Conservation (phyloP, 306 rosid genomes). For the Cicer chorassanicum region DNA sequence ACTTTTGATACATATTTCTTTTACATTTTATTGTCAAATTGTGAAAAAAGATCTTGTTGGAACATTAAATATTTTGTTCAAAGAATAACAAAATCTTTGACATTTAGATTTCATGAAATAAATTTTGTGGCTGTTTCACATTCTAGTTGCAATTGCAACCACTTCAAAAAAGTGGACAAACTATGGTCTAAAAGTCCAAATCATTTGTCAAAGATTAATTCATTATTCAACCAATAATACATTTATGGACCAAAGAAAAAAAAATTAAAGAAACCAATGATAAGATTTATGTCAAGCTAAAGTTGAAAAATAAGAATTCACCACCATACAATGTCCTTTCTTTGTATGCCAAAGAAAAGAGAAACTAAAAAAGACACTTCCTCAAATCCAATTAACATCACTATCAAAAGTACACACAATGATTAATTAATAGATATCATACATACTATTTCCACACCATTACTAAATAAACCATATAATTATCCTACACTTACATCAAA, state of each 20-base stretch:
- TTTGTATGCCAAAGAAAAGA: too few relatives aligned
- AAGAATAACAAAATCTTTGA: conserved; percentile 29
- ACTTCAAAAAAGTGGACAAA: conserved; percentile 12
- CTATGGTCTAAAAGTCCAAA: conserved; percentile 5
- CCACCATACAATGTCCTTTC: neutral
- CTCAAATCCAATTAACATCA: conserved; percentile 16
- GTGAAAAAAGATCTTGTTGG: neutral
- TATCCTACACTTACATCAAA: conserved; percentile 38
- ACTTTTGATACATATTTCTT: neutral
- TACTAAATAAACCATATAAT: conserved; percentile 16
- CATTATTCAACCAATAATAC: neutral
- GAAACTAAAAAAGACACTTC: neutral
- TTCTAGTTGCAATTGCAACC: conserved; percentile 38
- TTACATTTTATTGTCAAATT: neutral
- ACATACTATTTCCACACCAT: conserved; percentile 21
- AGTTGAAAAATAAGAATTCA: neutral
- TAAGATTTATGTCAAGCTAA: neutral
- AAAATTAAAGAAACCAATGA: neutral
- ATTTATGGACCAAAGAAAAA: neutral
- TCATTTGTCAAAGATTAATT: neutral
- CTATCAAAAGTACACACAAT: conserved; percentile 38
- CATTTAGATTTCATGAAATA: conserved; percentile 33
- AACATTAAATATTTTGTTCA: neutral
- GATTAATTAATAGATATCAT: conserved; percentile 14
- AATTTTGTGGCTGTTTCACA: conserved; percentile 1